Base-by-base conservation (phyloP, 2,329 filamentous ascomycete species). In the Neoscytalidium dimidiatum region DNA sequence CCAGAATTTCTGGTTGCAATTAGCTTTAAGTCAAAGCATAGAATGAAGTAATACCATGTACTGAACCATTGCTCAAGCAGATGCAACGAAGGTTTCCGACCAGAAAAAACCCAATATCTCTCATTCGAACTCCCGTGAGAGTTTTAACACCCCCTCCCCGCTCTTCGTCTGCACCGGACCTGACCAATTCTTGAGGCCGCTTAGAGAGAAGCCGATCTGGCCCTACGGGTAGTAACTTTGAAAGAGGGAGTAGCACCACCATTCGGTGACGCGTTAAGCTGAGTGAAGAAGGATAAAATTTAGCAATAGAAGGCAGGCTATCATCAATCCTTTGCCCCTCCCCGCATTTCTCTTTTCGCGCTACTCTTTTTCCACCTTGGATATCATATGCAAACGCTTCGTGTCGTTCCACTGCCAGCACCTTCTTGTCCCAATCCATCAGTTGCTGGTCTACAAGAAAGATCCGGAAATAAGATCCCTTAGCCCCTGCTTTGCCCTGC, bases 321-420 rank as follows among this genome's bases (percentile, higher is more conserved):
- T 52, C 38, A 41, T 52, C 28, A n/a, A 38, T 56, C 51, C 23
- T 56, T 4, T 43, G 7, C 6, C 38, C 35, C 26, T 9, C 33
- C 31, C 14, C 8, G 6, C 26, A 13, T 13, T 41, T 46, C 29
- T 14, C 41, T 23, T 23, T 19, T 23, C 43, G 23, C 43, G 6
- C 43, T 21, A 7, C 43, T n/a, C 17, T 33, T 26, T 31, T 19
- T 52, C 35, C 52, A 26, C 44, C 43, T 44, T 62, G 58, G 58
- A 62, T 62, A 62, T 62, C 58, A 62, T 62, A 62, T 62, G 58
- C 58, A 62, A 38, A 14, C 58, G 43, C 19, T 51, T 46, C 56
- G 38, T 41, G 19, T 17, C 21, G 21, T 43, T 33, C 35, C 9
- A 29, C 5, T 33, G 3, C 35, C 19, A 26, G 11, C 8, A 41